Evolutionary conservation across 768 basidiomycete genomes (phyloP), one percentile per base, ranked within the genome.

Genomic region (Paxillus involutus): DNA sequence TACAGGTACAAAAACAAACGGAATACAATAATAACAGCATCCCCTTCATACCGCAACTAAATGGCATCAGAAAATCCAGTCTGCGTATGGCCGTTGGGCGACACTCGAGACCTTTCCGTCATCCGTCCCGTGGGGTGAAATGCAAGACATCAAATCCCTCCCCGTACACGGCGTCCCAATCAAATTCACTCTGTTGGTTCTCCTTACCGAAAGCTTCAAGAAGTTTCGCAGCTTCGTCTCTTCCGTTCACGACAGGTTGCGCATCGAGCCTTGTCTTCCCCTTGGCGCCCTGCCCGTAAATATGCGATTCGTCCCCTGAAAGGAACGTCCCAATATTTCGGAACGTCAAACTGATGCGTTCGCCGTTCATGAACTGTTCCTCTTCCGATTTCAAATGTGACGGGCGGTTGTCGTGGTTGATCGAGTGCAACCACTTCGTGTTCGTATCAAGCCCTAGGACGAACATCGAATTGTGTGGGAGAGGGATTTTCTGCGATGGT

Each of bases 391-490:
- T 92, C 3, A 70, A 64, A 6, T 64, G 54, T 3, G 76, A 54
- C 3, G 81, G 80, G 1, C 91, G 85, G 58, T 88, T 91, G 71
- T 92, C 90, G 50, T 82, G 82, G 55, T 83, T 81, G 59, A 93
- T 88, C 40, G 81, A 83, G 62, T 93, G 90, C 50, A 91, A 71
- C 87, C 89, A 92, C 53, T 76, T 78, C 51, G 74, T 73, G 60
- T 93, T 93, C 45, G 89, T 91, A 49, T 78, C 75, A 5, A 83
- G 77, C 1, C 89, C 89, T 74, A 92, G 75, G 54, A 90, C 84
- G 66, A 93, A 91, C 79, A 91, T 84, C 5, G 88, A 90, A 66
- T 89, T 91, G 61, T 91, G 84, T 0, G 88, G 88, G 0, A 93
- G 80, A 0, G 85, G 83, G 17, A 92, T 79, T 55, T 83, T 83